These are phyloP conservation scores for Acidiella bohemica DNA, from an alignment of 495 filamentous ascomycete species.

Conservation along the genomic window DNA sequence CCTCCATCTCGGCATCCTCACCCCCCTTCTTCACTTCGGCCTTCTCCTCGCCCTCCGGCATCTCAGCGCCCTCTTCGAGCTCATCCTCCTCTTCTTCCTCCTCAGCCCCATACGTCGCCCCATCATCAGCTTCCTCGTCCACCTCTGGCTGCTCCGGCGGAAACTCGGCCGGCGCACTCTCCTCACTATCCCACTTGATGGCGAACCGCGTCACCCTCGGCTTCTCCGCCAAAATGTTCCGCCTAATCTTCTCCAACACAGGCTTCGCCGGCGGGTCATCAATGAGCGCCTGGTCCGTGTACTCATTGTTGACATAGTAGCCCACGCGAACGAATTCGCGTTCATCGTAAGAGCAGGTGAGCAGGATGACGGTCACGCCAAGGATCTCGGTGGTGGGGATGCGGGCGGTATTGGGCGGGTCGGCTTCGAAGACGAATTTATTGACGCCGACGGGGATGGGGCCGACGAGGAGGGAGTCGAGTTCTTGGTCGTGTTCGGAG, in stretches of 20 bases:
- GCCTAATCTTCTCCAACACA: constrained; percentile 74
- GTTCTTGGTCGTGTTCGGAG: constrained; percentile 93
- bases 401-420: constrained; percentile 71
- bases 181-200: constrained; percentile 99
- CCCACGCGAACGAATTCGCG: constrained; percentile 96
- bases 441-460: constrained; percentile 94
- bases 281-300: constrained; percentile 77
- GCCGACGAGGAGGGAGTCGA: constrained; percentile 89
- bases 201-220: constrained; percentile 91
- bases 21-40: constrained; percentile 29
- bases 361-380: constrained; percentile 90
- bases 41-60: constrained; percentile 32
- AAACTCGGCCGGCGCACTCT: constrained; percentile 87
- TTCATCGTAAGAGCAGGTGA: constrained; percentile 91
- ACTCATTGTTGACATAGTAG: constrained; percentile 99
- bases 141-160: constrained; percentile 96
- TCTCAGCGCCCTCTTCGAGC: constrained; percentile 35
- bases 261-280: constrained; percentile 83
- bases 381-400: constrained; percentile 92
- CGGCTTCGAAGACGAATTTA: constrained; percentile 96
- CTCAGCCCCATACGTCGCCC: constrained; percentile 73
- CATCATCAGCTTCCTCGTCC: constrained; percentile 73
- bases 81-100: constrained; percentile 56
- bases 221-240: constrained; percentile 92
- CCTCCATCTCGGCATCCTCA: constrained; percentile 77